Conservation (phyloP, 805 yeast species). For the Ogataea henricii region DNA sequence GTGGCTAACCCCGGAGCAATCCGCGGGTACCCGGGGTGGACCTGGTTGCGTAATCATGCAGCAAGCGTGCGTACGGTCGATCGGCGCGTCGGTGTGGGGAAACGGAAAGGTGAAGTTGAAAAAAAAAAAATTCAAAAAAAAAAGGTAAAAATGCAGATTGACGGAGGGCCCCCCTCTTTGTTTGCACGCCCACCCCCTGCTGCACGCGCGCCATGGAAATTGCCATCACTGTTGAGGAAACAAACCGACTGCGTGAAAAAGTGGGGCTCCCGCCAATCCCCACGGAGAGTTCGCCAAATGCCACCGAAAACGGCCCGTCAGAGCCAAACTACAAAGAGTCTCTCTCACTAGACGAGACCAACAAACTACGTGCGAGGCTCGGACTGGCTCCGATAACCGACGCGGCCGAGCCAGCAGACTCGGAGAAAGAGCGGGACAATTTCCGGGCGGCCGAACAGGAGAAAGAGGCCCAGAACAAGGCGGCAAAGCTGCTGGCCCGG, state of each 20-base stretch:
- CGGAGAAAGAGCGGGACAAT: conserved; percentile 34
- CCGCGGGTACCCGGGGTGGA: conserved; percentile 4
- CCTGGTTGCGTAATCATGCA: not conserved
- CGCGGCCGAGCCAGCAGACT: conserved; percentile 33
- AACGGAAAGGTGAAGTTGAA: not conserved
- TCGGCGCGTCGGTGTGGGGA: conserved; percentile 8
- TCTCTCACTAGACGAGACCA: conserved; percentile 49
- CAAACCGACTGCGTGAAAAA: conserved; percentile 23
- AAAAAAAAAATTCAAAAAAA: not conserved
- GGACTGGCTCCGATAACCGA: conserved; percentile 52
- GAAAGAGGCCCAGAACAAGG: conserved; percentile 36
- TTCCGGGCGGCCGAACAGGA: conserved; percentile 34
- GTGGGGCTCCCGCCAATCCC: conserved; percentile 23
- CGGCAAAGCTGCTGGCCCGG: conserved; percentile 22
- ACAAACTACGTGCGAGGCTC: conserved; percentile 43
- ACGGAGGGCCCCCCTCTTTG: no score
- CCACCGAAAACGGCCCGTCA: not conserved
- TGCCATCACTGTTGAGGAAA: conserved; percentile 25
- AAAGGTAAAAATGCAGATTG: no score
- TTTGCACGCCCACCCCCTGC: not conserved
- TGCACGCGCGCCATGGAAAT: conserved; percentile 14
- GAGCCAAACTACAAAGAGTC: conserved; percentile 6
- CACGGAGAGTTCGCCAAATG: no score
- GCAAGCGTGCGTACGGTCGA: not conserved
- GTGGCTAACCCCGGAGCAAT: conserved; percentile 5